phyloP scores from a whole-genome alignment of 352 stramenopile genomes.

The Thalassiosira hispida region DNA sequence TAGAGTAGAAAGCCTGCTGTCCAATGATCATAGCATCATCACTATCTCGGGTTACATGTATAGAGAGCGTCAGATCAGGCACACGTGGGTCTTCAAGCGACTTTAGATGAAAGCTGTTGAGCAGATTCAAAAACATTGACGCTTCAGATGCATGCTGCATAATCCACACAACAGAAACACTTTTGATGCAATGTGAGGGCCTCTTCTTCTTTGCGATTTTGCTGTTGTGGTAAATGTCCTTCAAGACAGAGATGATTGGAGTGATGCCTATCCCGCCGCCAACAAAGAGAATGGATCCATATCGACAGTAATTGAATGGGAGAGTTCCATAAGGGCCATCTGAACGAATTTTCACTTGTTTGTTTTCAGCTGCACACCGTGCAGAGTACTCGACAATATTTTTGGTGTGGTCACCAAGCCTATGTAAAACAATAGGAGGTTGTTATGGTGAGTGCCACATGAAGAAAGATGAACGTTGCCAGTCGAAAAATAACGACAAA shows the following conservation, averaged over 20 bases:
- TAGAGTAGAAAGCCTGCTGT: slow-evolving; percentile 22
- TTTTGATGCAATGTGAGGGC: slow-evolving; percentile 22
- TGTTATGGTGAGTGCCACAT: neutral
- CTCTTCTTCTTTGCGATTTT: slow-evolving; percentile 16
- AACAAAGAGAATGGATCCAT: slow-evolving; percentile 39
- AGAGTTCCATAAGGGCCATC: slow-evolving; percentile 45
- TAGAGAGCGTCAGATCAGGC: slow-evolving; percentile 30
- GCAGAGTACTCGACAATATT: slow-evolving; percentile 43
- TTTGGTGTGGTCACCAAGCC: slow-evolving; percentile 42
- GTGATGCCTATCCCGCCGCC: slow-evolving; percentile 48
- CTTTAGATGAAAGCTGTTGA: slow-evolving; percentile 14
- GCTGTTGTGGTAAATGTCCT: slow-evolving; percentile 43
- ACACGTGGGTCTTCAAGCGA: slow-evolving; percentile 20
- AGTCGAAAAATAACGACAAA: slow-evolving; percentile 1
- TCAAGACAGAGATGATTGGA: slow-evolving; percentile 35
- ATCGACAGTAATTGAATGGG: slow-evolving; percentile 41
- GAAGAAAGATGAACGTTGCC: neutral
- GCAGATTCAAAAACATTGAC: slow-evolving; percentile 34
- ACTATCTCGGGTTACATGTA: slow-evolving; percentile 27
- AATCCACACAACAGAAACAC: slow-evolving; percentile 37
- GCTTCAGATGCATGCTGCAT: slow-evolving; percentile 38
- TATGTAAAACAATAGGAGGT: neutral
- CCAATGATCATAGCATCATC: slow-evolving; percentile 9
- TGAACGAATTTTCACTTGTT: slow-evolving; percentile 37
- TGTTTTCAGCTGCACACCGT: slow-evolving; percentile 34